phyloP scores from a whole-genome alignment of 2,329 filamentous ascomycete genomes.

The Myriosclerotinia scirpicola region DNA sequence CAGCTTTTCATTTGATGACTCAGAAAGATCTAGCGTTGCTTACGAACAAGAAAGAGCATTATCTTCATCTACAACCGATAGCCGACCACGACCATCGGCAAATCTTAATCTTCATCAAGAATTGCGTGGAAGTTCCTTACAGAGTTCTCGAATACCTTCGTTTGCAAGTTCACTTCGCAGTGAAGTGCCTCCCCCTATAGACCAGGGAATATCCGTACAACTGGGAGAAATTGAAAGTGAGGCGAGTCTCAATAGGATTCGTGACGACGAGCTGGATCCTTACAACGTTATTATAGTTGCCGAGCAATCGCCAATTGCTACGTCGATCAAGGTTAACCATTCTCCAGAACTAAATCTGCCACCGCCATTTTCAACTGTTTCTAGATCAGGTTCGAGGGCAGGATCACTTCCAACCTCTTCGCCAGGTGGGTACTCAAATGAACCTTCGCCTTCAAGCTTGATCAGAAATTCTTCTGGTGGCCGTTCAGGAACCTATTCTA shows the following conservation, averaged over 20 bases:
- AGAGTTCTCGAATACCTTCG: constrained; percentile 30
- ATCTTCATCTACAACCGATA: constrained; percentile 32
- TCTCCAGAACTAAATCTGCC: constrained; percentile 33
- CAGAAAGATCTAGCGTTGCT: constrained; percentile 38
- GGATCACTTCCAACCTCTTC: constrained; percentile 30
- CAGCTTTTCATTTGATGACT: constrained; percentile 41
- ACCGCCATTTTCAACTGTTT: constrained; percentile 38
- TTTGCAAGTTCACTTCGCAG: constrained; percentile 9
- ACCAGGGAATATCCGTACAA: neutral
- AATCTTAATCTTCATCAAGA: constrained; percentile 35
- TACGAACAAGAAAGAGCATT: constrained; percentile 37
- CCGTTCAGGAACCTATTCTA: constrained; percentile 13
- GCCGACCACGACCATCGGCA: constrained; percentile 25
- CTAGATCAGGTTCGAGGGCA: constrained; percentile 32
- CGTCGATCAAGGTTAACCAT: neutral
- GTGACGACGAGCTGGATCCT: neutral
- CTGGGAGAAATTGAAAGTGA: neutral
- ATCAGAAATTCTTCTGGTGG: constrained; percentile 23
- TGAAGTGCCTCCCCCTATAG: neutral
- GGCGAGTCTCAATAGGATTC: neutral
- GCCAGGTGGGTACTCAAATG: constrained; percentile 11
- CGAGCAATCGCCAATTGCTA: constrained; percentile 5
- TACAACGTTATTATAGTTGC: neutral
- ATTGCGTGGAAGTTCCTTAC: constrained; percentile 34
- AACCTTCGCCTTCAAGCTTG: constrained; percentile 23